These are phyloP conservation scores for Trametes hirsuta DNA, from an alignment of 1,284 basidiomycete genomes.

Conservation along the genomic window DNA sequence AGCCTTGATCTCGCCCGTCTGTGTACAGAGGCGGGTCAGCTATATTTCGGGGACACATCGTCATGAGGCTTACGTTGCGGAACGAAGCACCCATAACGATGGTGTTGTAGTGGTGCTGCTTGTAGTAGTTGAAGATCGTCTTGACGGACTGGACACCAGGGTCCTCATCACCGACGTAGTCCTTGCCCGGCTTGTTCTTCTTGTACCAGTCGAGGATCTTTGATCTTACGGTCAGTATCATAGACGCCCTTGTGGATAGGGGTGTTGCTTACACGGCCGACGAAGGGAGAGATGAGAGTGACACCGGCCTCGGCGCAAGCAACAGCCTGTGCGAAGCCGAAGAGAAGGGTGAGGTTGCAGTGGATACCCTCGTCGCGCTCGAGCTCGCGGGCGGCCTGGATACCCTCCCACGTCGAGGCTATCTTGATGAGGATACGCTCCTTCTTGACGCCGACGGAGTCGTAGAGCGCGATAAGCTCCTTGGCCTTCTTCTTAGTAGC, in stretches of 20 bases:
- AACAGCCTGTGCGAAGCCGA: conserved; percentile 98
- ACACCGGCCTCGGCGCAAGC: conserved; percentile 98
- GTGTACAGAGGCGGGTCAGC: neutral
- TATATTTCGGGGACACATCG: conserved; percentile 17
- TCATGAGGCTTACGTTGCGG: conserved; percentile 75
- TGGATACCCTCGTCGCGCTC: conserved; percentile 93
- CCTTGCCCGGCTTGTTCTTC: conserved; percentile 79
- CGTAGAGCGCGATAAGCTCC: conserved; percentile 94
- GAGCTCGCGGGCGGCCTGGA: conserved; percentile 96
- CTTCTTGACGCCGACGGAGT: conserved; percentile 87
- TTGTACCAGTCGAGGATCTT: conserved; percentile 98
- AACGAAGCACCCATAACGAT: conserved; percentile 99
- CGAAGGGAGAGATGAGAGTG: conserved; percentile 99
- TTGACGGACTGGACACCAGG: conserved; percentile 97
- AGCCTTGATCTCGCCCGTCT: conserved; percentile 92
- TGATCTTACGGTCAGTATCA: conserved; percentile 2
- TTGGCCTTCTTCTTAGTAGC: conserved; percentile 91
- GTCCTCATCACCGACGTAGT: conserved; percentile 87
- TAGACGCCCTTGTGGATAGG: neutral
- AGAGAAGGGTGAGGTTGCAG: conserved; percentile 98
- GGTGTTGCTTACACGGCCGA: conserved; percentile 82
- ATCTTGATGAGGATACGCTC: conserved; percentile 99
- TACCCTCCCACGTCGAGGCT: conserved; percentile 99
- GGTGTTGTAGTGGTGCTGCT: conserved; percentile 97
- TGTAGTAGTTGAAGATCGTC: conserved; percentile 99